Base-by-base conservation (phyloP, 768 basidiomycete species). In the Mycena albidolilacea region DNA sequence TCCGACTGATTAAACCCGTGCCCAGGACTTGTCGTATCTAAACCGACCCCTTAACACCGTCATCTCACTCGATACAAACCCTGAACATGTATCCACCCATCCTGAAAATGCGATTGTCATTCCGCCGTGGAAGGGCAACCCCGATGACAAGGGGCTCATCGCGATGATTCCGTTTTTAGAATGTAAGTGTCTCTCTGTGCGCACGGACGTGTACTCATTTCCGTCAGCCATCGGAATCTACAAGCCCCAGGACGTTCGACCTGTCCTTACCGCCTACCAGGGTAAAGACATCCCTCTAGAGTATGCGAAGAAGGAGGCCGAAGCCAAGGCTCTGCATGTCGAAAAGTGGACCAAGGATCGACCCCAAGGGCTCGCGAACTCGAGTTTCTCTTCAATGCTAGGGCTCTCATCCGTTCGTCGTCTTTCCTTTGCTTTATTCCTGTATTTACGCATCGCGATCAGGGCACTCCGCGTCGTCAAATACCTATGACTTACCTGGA, bases 91-190 rank as follows among this genome's bases (percentile, higher is more conserved):
- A 21, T 83, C 86, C 44, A 87, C 93, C 0, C 94, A 99, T 75
- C 96, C 94, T 5, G 96, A 98, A 77, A 99, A 99, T 77, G 90
- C 95, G 0, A 87, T 98, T 69, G 83, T 95, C 60, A 77, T 99
- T 44, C 91, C 92, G 19, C 91, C 92, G 75, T 99, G 98, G 98
- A 90, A 90, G 1, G 97, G 97, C 3, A 90, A 92, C 64, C 84
- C 91, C 0, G 82, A 82, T 83, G 92, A 81, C 80, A 90, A 86
- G 74, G 95, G 94, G 0, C 90, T 99, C 50, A 81, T 98, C 21
- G 92, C 92, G n/a, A 89, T 98, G 87, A 97, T 99, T 75, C 97
- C 97, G 0, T 98, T 99, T 91, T 88, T 99, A 5, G 98, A 99
- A 85, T 96, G 96, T 88, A 78, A 9, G 86, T 81, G 87, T 78